Percentiles rank a stretch among this genome's conserved stretches.
Evolutionary conservation across 1,139 yeast species (phyloP).

Genomic region (Taiozyma sp.): DNA sequence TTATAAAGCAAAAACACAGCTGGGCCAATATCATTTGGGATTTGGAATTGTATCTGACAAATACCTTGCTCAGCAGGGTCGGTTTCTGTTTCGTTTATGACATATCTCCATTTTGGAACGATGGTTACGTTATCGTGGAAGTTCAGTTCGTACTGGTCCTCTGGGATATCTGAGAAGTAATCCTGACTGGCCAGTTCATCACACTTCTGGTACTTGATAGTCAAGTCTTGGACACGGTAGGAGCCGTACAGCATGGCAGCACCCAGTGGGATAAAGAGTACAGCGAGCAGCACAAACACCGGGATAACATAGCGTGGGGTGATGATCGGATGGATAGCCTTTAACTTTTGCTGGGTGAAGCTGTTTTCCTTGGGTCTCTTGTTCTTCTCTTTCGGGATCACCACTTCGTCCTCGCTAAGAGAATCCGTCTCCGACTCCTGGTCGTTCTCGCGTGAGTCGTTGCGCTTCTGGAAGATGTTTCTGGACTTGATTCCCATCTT

Average conservation of each 20-base stretch:
- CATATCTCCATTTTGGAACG: constrained; percentile 64
- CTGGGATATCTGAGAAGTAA: constrained; percentile 57
- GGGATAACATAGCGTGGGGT: constrained; percentile 91
- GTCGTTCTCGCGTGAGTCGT: constrained; percentile 17
- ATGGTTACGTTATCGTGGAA: constrained; percentile 37
- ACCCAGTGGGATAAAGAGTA: constrained; percentile 87
- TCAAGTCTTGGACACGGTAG: constrained; percentile 68
- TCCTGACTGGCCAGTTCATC: constrained; percentile 47
- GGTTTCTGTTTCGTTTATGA: constrained; percentile 41
- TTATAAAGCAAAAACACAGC: constrained; percentile 80
- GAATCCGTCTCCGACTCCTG: constrained; percentile 33
- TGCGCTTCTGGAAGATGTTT: constrained; percentile 19
- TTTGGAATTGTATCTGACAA: constrained; percentile 73
- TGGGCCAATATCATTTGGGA: constrained; percentile 68
- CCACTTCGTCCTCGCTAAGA: constrained; percentile 31
- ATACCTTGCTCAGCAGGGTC: constrained; percentile 37
- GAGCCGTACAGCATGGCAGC: constrained; percentile 86
- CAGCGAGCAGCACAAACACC: constrained; percentile 63
- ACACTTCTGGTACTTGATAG: constrained; percentile 80
- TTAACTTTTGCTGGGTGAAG: constrained; percentile 60
- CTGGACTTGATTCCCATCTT: constrained; percentile 15
- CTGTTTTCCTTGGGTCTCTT: constrained; percentile 50
- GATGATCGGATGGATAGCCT: constrained; percentile 68
- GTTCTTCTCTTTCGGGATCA: constrained; percentile 29
- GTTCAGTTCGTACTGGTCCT: constrained; percentile 43